Percentiles rank a stretch among this genome's conserved stretches.
Evolutionary conservation across 768 basidiomycete species (phyloP).

Genomic region (Russula olivacea): DNA sequence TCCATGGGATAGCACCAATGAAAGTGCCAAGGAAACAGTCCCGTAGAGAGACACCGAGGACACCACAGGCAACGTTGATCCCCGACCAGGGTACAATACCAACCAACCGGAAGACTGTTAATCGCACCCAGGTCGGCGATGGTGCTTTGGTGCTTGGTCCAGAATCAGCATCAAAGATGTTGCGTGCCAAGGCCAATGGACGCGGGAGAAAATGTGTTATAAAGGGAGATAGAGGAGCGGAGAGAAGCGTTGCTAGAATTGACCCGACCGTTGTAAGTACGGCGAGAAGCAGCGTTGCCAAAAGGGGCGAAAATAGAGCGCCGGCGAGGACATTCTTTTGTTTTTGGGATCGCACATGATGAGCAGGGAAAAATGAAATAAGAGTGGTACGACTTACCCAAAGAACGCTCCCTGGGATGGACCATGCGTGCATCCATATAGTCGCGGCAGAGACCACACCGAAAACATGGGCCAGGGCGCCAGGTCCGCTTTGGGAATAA

Average conservation of each 20-base stretch:
- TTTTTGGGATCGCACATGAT: background rate
- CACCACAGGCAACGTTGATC: slow-evolving; percentile 94
- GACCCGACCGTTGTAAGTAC: slow-evolving; percentile 85
- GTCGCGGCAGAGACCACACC: slow-evolving; percentile 78
- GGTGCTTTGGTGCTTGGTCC: slow-evolving; percentile 36
- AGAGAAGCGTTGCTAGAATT: slow-evolving; percentile 69
- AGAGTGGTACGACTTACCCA: slow-evolving; percentile 50
- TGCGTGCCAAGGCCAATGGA: slow-evolving; percentile 78
- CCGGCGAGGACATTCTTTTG: slow-evolving; percentile 83
- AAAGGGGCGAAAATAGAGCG: slow-evolving; percentile 75
- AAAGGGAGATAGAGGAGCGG: slow-evolving; percentile 79
- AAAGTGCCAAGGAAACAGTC: slow-evolving; percentile 80
- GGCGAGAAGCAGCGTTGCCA: slow-evolving; percentile 77
- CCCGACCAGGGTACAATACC: slow-evolving; percentile 96
- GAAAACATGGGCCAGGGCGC: slow-evolving; percentile 68
- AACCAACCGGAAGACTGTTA: slow-evolving; percentile 82
- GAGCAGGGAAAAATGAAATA: slow-evolving; percentile 1
- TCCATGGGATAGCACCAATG: slow-evolving; percentile 84
- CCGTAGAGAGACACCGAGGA: slow-evolving; percentile 69
- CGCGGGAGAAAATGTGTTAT: slow-evolving; percentile 77
- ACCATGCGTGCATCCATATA: slow-evolving; percentile 97
- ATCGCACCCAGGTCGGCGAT: slow-evolving; percentile 65
- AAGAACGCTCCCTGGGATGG: slow-evolving; percentile 88
- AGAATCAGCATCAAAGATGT: slow-evolving; percentile 66
- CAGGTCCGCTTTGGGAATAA: slow-evolving; percentile 66